phyloP scores from a whole-genome alignment of 2,329 filamentous ascomycete species.

The Blastomyces percursus region DNA sequence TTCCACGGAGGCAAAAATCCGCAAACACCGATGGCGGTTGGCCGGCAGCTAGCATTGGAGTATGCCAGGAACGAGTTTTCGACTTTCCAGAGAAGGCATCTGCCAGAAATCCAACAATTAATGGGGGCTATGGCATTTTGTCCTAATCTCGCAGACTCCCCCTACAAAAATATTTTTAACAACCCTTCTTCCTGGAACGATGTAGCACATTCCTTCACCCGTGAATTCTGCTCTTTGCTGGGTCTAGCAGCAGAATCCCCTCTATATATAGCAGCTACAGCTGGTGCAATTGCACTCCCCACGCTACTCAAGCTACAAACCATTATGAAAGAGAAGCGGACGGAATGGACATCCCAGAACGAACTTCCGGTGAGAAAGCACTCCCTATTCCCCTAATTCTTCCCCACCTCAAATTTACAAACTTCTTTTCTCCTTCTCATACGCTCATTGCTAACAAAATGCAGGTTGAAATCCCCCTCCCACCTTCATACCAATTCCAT shows the following conservation, averaged over 20 bases:
- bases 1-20: constrained; percentile 51
- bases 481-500: constrained; percentile 64
- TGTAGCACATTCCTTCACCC: constrained; percentile 74
- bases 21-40: constrained; percentile 13
- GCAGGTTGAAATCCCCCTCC: constrained; percentile 54
- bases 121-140: constrained; percentile 70
- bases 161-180: constrained; percentile 69
- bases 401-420: constrained; percentile 31
- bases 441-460: neutral
- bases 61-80: constrained; percentile 69
- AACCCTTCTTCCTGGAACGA: constrained; percentile 68
- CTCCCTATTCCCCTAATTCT: constrained; percentile 31
- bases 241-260: constrained; percentile 85
- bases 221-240: constrained; percentile 87
- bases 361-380: constrained; percentile 67
- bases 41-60: constrained; percentile 47
- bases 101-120: constrained; percentile 69
- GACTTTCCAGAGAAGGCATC: constrained; percentile 62
- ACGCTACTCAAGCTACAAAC: constrained; percentile 77
- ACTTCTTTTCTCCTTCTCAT: constrained; percentile 7
- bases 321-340: constrained; percentile 78
- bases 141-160: constrained; percentile 61
- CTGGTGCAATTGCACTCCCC: constrained; percentile 82
- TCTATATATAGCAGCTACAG: constrained; percentile 83
- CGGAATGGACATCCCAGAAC: constrained; percentile 86